These are phyloP conservation scores for Shiraia bambusicola DNA, from an alignment of 2,329 filamentous ascomycete genomes.

Conservation along the genomic window DNA sequence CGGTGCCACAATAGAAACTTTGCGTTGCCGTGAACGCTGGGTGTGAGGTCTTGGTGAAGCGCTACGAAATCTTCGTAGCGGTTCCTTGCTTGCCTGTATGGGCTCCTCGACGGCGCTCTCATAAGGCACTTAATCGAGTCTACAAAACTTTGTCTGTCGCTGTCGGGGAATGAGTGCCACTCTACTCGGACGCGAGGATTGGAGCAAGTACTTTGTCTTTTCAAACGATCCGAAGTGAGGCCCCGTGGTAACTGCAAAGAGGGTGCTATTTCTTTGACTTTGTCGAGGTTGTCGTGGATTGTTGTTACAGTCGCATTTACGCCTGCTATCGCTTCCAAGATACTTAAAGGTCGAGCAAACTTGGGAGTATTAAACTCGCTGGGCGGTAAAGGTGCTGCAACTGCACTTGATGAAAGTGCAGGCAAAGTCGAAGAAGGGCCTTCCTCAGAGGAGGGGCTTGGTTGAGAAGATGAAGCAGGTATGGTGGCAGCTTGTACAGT, in stretches of 20 bases:
- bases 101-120: conserved; percentile 21
- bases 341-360: conserved; percentile 14
- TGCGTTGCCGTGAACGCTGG: conserved; percentile 34
- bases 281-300: conserved; percentile 13
- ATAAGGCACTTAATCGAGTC: conserved; percentile 36
- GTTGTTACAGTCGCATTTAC: conserved; percentile 19
- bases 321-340: conserved; percentile 9
- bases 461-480: too few relatives aligned
- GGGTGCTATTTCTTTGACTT: conserved; percentile 11
- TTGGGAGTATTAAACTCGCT: conserved; percentile 13
- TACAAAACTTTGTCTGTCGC: conserved; percentile 26
- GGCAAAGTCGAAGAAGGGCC: too few relatives aligned
- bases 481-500: too few relatives aligned
- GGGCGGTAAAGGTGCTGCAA: too few relatives aligned
- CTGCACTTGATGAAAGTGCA: too few relatives aligned
- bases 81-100: conserved; percentile 25
- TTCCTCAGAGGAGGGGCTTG: too few relatives aligned
- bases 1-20: conserved; percentile 50
- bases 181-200: conserved; percentile 33
- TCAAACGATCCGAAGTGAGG: conserved; percentile 1
- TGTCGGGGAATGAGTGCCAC: conserved; percentile 30
- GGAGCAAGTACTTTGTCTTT: conserved; percentile 24
- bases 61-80: conserved; percentile 41
- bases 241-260: conserved; percentile 9
- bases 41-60: conserved; percentile 37